phyloP scores from a whole-genome alignment of 306 rosid species.

The Crotalaria pallida region DNA sequence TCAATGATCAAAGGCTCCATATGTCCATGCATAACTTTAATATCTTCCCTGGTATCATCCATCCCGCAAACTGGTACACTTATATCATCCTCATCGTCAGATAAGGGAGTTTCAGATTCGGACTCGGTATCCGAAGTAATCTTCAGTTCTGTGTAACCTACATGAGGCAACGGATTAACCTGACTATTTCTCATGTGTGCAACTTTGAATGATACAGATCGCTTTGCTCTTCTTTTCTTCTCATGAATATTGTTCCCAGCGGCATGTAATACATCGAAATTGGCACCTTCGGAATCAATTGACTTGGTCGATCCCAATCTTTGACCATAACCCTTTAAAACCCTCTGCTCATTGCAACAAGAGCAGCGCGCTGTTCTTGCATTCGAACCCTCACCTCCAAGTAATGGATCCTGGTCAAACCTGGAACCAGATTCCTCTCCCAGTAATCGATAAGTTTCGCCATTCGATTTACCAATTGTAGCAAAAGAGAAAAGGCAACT shows the following conservation, averaged over 20 bases:
- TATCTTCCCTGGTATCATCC: constrained; percentile 27
- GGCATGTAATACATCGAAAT: constrained; percentile 40
- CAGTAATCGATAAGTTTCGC: constrained; percentile 53
- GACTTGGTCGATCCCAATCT: constrained; percentile 36
- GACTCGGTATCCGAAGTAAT: constrained; percentile 75
- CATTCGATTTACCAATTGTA: constrained; percentile 43
- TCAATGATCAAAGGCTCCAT: constrained; percentile 31
- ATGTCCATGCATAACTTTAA: constrained; percentile 27
- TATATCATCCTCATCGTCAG: constrained; percentile 47
- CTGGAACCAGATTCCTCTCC: constrained; percentile 42
- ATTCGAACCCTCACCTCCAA: constrained; percentile 29
- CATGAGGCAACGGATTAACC: constrained; percentile 55
- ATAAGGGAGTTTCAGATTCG: constrained; percentile 54
- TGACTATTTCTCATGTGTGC: constrained; percentile 29
- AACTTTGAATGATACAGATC: constrained; percentile 29
- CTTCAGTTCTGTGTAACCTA: constrained; percentile 73
- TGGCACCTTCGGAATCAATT: constrained; percentile 34
- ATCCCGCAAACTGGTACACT: constrained; percentile 18
- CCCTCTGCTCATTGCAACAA: constrained; percentile 57
- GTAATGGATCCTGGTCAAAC: constrained; percentile 47
- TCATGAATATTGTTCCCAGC: constrained; percentile 22
- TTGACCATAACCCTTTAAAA: constrained; percentile 22
- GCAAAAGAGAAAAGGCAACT: constrained; percentile 70
- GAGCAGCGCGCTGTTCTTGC: constrained; percentile 33
- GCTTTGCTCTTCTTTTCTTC: constrained; percentile 24